Conservation (phyloP, 768 basidiomycete genomes). For the Multifurca ochricompacta region DNA sequence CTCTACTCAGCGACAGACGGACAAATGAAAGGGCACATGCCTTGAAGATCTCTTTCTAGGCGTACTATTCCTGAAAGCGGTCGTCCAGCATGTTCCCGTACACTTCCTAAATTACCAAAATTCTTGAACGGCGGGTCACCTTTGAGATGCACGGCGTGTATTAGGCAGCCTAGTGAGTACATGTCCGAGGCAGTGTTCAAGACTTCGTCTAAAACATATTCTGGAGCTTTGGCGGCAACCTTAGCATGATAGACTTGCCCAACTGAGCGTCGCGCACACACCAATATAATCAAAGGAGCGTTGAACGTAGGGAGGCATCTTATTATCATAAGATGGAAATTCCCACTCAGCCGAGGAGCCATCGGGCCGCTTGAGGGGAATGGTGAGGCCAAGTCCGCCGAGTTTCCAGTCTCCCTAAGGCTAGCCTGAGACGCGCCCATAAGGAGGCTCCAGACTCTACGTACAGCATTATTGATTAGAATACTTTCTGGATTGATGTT, state of each 20-base stretch:
- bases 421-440: constrained; percentile 5
- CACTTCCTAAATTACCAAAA: constrained; percentile 61
- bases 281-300: constrained; percentile 94
- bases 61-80: constrained; percentile 53
- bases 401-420: constrained; percentile 96
- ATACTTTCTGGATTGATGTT: constrained; percentile 85
- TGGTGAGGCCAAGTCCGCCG: constrained; percentile 81
- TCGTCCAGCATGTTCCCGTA: constrained; percentile 64
- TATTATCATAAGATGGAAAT: constrained; percentile 80
- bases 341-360: constrained; percentile 80
- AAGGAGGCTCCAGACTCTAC: constrained; percentile 25
- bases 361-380: constrained; percentile 58
- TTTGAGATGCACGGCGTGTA: constrained; percentile 88
- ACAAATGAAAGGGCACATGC: constrained; percentile 30
- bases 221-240: constrained; percentile 57
- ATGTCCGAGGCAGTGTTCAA: constrained; percentile 86
- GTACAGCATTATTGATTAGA: constrained; percentile 80
- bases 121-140: constrained; percentile 83
- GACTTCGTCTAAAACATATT: constrained; percentile 87
- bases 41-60: constrained; percentile 66
- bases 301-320: constrained; percentile 74
- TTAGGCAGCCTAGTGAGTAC: constrained; percentile 84
- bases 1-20: neutral
- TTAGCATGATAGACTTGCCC: neutral
- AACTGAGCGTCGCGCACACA: constrained; percentile 29